Percentiles rank a stretch among this genome's conserved stretches.
These are phyloP conservation scores for Tausonia pullulans DNA, from an alignment of 1,284 basidiomycete species.

Conservation along the genomic window DNA sequence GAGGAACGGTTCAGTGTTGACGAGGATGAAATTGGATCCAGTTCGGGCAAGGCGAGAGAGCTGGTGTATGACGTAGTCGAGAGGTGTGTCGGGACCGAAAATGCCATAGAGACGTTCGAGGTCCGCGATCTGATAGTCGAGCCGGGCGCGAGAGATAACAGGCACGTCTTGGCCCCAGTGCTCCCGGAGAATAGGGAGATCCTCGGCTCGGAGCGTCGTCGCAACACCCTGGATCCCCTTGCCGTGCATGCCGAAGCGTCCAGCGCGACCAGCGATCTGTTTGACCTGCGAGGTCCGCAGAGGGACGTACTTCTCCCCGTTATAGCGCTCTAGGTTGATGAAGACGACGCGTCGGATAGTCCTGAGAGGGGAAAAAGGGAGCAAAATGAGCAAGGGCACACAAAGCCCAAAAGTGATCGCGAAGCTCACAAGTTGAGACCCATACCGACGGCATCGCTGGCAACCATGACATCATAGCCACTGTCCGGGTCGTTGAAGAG, in stretches of 20 bases:
- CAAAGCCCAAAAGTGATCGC: background rate
- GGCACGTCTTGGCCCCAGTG: constrained; percentile 39
- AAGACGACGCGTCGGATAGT: constrained; percentile 90
- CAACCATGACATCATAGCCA: constrained; percentile 73
- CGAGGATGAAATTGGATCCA: constrained; percentile 41
- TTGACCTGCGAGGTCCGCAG: constrained; percentile 77
- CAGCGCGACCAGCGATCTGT: constrained; percentile 92
- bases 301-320: constrained; percentile 45
- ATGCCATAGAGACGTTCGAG: constrained; percentile 33
- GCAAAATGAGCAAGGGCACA: background rate
- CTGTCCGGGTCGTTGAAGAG: constrained; percentile 72
- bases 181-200: constrained; percentile 51
- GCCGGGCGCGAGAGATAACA: constrained; percentile 37
- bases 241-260: constrained; percentile 68
- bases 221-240: constrained; percentile 41
- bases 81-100: constrained; percentile 32
- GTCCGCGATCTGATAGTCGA: constrained; percentile 31
- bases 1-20: constrained; percentile 32
- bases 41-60: constrained; percentile 38
- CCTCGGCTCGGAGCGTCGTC: constrained; percentile 58
- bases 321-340: constrained; percentile 59
- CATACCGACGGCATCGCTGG: constrained; percentile 91
- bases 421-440: constrained; percentile 76
- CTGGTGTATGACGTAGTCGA: constrained; percentile 26
- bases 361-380: constrained; percentile 35